Evolutionary conservation across 345 rosid genomes (phyloP).

Genomic region (Rhodomyrtus tomentosa): DNA sequence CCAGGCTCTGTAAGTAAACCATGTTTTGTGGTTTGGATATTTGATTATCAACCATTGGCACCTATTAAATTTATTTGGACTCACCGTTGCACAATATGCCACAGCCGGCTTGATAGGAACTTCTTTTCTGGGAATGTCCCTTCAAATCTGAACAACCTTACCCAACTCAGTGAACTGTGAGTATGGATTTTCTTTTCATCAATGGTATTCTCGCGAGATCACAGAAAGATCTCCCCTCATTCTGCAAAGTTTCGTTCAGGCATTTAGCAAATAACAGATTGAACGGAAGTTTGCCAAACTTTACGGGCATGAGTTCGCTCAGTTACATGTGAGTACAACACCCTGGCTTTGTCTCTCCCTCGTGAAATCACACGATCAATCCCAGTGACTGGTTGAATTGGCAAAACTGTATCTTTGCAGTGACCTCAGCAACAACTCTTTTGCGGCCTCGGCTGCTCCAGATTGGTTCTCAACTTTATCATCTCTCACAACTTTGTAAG

Average conservation of each 20-base stretch:
- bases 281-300: conserved; percentile 25
- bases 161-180: conserved; percentile 19
- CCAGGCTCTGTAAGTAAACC: conserved; percentile 27
- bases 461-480: conserved; percentile 13
- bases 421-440: conserved; percentile 31
- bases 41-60: background rate
- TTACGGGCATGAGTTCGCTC: conserved; percentile 17
- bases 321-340: conserved; percentile 21
- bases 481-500: background rate
- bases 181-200: conserved; percentile 1
- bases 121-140: conserved; percentile 20
- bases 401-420: conserved; percentile 10
- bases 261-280: conserved; percentile 18
- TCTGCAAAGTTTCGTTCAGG: conserved; percentile 8
- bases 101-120: conserved; percentile 33
- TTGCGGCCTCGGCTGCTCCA: conserved; percentile 17
- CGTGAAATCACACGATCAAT: background rate
- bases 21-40: background rate
- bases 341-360: background rate
- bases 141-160: conserved; percentile 9
- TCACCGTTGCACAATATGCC: background rate
- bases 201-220: background rate
- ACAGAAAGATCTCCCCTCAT: background rate
- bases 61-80: background rate
- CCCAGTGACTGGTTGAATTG: background rate